phyloP scores from a whole-genome alignment of 139 green algal genomes.

The Limnomonas spitsbergensis region DNA sequence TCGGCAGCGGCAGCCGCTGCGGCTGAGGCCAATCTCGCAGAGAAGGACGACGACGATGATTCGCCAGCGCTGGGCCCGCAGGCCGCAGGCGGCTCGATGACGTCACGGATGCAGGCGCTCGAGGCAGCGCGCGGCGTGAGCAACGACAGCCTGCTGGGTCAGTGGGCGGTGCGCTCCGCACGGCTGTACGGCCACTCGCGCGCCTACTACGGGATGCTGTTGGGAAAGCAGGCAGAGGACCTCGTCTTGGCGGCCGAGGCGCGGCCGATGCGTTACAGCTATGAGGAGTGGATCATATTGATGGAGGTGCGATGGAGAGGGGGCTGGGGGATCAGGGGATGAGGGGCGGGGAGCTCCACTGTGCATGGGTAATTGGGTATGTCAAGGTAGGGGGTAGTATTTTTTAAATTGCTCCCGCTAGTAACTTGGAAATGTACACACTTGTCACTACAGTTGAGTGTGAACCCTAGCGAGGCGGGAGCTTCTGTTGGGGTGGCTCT shows the following conservation, averaged over 20 bases:
- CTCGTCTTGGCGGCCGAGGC: conserved; percentile 39
- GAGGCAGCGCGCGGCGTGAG: not conserved
- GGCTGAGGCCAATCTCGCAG: not conserved
- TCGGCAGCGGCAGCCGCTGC: not conserved
- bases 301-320: conserved; percentile 40
- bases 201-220: conserved; percentile 52
- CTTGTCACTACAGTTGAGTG: too few species aligned
- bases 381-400: too few species aligned
- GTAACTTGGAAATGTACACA: too few species aligned
- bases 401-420: too few species aligned
- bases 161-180: not conserved
- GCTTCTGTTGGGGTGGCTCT: too few species aligned
- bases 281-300: conserved; percentile 58
- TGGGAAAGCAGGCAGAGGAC: conserved; percentile 44
- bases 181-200: conserved; percentile 28
- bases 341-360: too few species aligned
- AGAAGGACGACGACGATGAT: not conserved
- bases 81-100: too few species aligned
- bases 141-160: not conserved
- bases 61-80: too few species aligned
- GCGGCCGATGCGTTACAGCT: conserved; percentile 46
- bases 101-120: too few species aligned
- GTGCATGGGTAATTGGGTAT: too few species aligned
- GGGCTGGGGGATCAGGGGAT: too few species aligned
- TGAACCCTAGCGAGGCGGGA: too few species aligned